A percentile compares a stretch with the other conserved stretches of the same genome.
Evolutionary conservation across 2,329 filamentous ascomycete genomes (phyloP).

Genomic region (Ophiostoma tasmaniense): DNA sequence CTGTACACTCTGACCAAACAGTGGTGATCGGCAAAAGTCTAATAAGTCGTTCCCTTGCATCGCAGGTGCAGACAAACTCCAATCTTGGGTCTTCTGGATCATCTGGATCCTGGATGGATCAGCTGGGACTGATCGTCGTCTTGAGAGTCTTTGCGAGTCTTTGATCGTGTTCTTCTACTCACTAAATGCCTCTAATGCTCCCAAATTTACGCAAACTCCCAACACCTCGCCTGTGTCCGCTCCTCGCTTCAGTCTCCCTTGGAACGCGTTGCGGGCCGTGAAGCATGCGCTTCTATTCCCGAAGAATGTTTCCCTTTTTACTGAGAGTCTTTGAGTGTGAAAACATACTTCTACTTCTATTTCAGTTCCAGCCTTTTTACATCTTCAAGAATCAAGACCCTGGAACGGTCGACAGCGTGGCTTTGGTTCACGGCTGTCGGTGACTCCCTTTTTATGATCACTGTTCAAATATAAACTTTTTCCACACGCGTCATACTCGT

Average conservation of each 20-base stretch:
- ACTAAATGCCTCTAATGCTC: neutral
- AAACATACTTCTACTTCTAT: neutral
- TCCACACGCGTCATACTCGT: neutral
- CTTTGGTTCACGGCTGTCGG: conserved; percentile 2
- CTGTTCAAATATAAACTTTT: neutral
- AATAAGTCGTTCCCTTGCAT: neutral
- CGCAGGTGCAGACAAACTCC: neutral
- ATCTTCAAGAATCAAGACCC: neutral
- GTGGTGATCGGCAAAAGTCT: neutral
- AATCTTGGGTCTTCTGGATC: neutral
- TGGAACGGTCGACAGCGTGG: conserved; percentile 2
- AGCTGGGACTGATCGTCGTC: neutral
- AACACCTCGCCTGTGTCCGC: neutral
- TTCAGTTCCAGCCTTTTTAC: neutral
- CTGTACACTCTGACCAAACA: neutral
- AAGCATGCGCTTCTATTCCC: neutral
- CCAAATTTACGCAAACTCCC: neutral
- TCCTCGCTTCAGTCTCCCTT: neutral
- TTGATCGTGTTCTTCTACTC: neutral
- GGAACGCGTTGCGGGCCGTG: conserved; percentile 3
- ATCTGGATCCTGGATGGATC: neutral
- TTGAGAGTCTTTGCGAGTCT: neutral
- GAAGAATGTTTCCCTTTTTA: neutral
- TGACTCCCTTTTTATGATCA: neutral
- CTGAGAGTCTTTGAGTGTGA: neutral